Base-by-base conservation (phyloP, 2,329 filamentous ascomycete species). In the Madurella mycetomatis region DNA sequence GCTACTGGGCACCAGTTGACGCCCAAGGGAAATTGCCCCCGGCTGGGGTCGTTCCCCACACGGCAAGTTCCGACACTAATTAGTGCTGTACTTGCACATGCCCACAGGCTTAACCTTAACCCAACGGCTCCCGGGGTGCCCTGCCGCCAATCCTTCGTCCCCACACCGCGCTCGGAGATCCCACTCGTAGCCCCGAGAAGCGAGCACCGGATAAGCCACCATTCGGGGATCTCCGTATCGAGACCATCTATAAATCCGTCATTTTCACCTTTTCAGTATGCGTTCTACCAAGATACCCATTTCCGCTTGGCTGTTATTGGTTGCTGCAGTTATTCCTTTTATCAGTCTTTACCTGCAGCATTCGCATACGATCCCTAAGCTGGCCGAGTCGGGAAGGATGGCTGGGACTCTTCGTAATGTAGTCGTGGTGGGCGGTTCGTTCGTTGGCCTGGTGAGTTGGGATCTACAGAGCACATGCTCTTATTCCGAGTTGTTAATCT, bases 341-440 rank as follows among this genome's bases (percentile, higher is more conserved):
- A 15, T 11, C 13, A 15, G 13, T 37, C 34, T 37, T 37, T 37
- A 12, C 34, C 34, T 15, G 11, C 4, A 37, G 4, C 34, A 37
- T 25, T 25, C 7, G 11, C 34, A 37, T 4, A 12, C 34, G 9
- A 15, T 9, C 34, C 9, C 34, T 15, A 11, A 37, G 11, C 9
- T 15, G 34, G 9, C 34, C 34, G 9, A 37, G 13, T 11, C 9
- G 34, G 13, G 30, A 18, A 41, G 11, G 2, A 59, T 59, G 56
- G 49, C 47, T 19, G 34, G 18, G n/a, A 8, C 39, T 19, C 53
- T 67, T 8, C 70, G 67, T 37, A 75, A 73, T 31, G 66, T 77
- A 31, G 66, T 77, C 16, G 66, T 76, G 1, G 64, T 78, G n/a
- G 76, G 76, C 25, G 76, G 70, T 7, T 77, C 74, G 1, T 78